Evolutionary conservation across 768 basidiomycete species (phyloP).

Genomic region (Lyophyllum semitale): DNA sequence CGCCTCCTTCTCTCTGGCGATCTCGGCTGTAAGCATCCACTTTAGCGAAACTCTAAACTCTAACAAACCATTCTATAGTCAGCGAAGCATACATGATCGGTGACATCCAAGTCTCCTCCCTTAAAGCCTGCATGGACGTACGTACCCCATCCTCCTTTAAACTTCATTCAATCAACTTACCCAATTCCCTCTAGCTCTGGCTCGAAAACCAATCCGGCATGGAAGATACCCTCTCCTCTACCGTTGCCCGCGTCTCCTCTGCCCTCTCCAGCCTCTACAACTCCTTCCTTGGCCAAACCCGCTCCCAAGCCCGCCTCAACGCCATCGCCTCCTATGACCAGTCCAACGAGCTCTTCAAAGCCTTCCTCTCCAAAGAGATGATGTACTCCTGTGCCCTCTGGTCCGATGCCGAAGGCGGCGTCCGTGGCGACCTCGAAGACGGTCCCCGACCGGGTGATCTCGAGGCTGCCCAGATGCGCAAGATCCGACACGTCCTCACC

Average conservation of each 20-base stretch:
- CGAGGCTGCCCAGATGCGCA: slow-evolving; percentile 80
- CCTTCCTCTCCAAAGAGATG: slow-evolving; percentile 87
- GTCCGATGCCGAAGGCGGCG: slow-evolving; percentile 77
- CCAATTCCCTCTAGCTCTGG: slow-evolving; percentile 50
- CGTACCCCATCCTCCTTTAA: slow-evolving; percentile 26
- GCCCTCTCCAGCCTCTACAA: slow-evolving; percentile 66
- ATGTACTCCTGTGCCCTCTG: slow-evolving; percentile 93
- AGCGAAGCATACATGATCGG: slow-evolving; percentile 79
- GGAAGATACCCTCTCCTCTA: slow-evolving; percentile 57
- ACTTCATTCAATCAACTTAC: not conserved
- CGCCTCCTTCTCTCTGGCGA: slow-evolving; percentile 68
- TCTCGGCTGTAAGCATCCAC: slow-evolving; percentile 57
- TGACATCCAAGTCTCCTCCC: slow-evolving; percentile 60
- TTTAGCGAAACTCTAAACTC: not conserved
- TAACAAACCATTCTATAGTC: slow-evolving; percentile 39
- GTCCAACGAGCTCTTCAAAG: slow-evolving; percentile 87
- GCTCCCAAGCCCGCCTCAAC: slow-evolving; percentile 73
- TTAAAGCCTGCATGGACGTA: slow-evolving; percentile 66
- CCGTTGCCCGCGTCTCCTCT: slow-evolving; percentile 56
- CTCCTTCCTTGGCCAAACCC: slow-evolving; percentile 74
- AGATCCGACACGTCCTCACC: slow-evolving; percentile 79
- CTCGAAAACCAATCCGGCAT: slow-evolving; percentile 65
- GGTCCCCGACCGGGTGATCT: slow-evolving; percentile 67
- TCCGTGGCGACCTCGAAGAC: slow-evolving; percentile 65
- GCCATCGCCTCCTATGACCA: slow-evolving; percentile 90